phyloP scores from a whole-genome alignment of 768 basidiomycete genomes.

The Termitomyces sp. region DNA sequence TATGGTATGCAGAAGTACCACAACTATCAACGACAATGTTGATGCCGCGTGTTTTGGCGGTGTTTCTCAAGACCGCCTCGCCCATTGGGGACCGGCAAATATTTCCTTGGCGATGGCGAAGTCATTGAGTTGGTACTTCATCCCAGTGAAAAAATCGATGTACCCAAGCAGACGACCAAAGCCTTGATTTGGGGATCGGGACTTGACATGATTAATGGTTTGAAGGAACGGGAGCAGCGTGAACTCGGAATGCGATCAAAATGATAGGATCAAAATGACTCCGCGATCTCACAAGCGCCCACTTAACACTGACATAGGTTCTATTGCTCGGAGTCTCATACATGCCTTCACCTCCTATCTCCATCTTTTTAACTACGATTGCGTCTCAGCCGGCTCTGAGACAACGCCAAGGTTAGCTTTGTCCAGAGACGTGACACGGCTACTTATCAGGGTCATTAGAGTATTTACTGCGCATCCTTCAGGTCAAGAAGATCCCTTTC shows the following conservation, averaged over 20 bases:
- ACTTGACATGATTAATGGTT: conserved; percentile 5
- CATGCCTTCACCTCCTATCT: conserved; percentile 83
- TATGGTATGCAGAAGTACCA: conserved; percentile 82
- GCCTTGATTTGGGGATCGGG: conserved; percentile 38
- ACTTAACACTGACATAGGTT: neutral
- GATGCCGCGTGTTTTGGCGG: conserved; percentile 62
- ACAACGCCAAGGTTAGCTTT: conserved; percentile 61
- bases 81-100: conserved; percentile 93
- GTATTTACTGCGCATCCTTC: conserved; percentile 76
- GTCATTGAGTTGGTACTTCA: neutral
- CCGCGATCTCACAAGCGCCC: neutral
- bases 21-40: conserved; percentile 77
- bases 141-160: neutral
- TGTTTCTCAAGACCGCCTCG: conserved; percentile 76
- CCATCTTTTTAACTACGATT: conserved; percentile 85
- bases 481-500: conserved; percentile 83
- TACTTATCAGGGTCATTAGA: conserved; percentile 38
- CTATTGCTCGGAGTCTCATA: neutral
- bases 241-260: neutral
- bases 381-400: conserved; percentile 75
- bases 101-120: conserved; percentile 47
- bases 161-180: conserved; percentile 71
- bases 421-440: neutral
- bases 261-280: conserved; percentile 1
- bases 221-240: neutral